phyloP scores from a whole-genome alignment of 2,329 filamentous ascomycete species.

The Aaosphaeria pasadenensis region DNA sequence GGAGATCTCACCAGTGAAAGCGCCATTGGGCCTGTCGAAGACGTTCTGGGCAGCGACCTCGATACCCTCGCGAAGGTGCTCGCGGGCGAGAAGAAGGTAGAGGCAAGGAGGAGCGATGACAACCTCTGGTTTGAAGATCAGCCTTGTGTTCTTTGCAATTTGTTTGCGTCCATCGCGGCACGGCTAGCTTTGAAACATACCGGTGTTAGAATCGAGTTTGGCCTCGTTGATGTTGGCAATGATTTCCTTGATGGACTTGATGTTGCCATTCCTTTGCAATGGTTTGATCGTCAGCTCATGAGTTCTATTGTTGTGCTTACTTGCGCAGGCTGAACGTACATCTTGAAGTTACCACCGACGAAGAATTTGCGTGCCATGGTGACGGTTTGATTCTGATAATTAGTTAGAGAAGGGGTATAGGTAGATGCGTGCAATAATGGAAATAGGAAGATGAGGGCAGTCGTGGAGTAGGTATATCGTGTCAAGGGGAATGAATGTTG shows the following conservation, averaged over 20 bases:
- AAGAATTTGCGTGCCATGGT: conserved; percentile 95
- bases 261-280: conserved; percentile 78
- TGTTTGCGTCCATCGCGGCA: no score
- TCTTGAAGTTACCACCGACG: conserved; percentile 99
- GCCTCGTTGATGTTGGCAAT: conserved; percentile 85
- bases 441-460: not conserved
- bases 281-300: conserved; percentile 11
- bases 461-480: conserved; percentile 8
- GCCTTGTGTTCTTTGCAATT: no score
- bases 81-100: conserved; percentile 84
- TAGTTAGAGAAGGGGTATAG: not conserved
- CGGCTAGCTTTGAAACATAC: conserved; percentile 47
- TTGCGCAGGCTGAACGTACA: conserved; percentile 54
- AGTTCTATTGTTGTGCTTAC: conserved; percentile 12
- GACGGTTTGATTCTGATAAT: conserved; percentile 31
- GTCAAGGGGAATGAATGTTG: conserved; percentile 22
- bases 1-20: conserved; percentile 95
- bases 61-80: conserved; percentile 71
- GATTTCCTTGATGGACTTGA: conserved; percentile 86
- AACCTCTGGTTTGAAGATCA: conserved; percentile 67
- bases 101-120: conserved; percentile 88
- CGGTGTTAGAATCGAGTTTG: conserved; percentile 70
- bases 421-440: not conserved
- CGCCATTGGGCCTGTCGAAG: conserved; percentile 93
- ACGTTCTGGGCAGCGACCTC: conserved; percentile 95